phyloP scores from a whole-genome alignment of 2,329 filamentous ascomycete species.

The Aspergillus uvarum region DNA sequence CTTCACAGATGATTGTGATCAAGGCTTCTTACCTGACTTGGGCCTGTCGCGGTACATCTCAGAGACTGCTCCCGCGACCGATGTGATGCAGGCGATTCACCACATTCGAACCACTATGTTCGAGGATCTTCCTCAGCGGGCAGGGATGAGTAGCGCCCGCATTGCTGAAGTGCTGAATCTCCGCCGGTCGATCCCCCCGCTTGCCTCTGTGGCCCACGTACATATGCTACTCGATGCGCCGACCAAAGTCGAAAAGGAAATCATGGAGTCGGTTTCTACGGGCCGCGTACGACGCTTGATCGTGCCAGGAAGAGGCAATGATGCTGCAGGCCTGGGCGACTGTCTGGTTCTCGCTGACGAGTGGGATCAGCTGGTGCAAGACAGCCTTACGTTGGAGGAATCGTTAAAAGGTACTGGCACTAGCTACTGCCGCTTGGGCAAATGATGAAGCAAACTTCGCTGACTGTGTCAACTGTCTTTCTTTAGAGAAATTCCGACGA shows the following conservation, averaged over 20 bases:
- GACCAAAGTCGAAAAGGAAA: conserved; percentile 60
- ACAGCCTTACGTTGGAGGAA: conserved; percentile 34
- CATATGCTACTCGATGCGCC: conserved; percentile 58
- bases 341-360: conserved; percentile 56
- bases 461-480: conserved; percentile 6
- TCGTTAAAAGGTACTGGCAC: conserved; percentile 34
- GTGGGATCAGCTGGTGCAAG: conserved; percentile 49
- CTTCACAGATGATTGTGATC: conserved; percentile 26
- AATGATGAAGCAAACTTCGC: not conserved
- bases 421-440: conserved; percentile 1
- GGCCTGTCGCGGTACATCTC: conserved; percentile 53
- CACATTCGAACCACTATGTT: conserved; percentile 57
- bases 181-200: conserved; percentile 54
- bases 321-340: conserved; percentile 57
- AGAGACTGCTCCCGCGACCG: conserved; percentile 46
- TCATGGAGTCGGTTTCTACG: conserved; percentile 52
- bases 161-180: conserved; percentile 61
- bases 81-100: conserved; percentile 54
- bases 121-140: conserved; percentile 53
- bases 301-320: conserved; percentile 58
- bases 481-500: conserved; percentile 50
- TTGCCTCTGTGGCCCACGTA: conserved; percentile 61
- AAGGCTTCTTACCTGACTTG: conserved; percentile 51
- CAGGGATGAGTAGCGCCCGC: conserved; percentile 62
- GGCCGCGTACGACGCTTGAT: conserved; percentile 56